phyloP scores from a whole-genome alignment of 2,329 filamentous ascomycete genomes.

The Pseudocercospora cruenta region DNA sequence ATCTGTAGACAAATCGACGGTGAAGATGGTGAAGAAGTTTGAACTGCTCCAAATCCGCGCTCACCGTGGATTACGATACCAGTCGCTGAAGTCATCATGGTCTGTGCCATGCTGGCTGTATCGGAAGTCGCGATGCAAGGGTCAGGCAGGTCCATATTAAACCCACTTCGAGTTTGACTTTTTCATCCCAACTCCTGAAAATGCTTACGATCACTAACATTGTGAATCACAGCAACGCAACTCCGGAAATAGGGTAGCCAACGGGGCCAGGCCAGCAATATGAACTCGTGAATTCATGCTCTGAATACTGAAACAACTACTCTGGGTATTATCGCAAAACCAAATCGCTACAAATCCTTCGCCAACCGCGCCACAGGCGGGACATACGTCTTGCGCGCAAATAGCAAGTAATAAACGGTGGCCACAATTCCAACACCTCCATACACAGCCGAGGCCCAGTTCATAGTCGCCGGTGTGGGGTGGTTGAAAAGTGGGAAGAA shows the following conservation, averaged over 20 bases:
- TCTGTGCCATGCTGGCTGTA: neutral
- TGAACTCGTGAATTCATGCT: neutral
- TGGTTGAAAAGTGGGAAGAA: constrained; percentile 34
- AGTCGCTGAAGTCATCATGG: neutral
- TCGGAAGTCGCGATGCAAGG: neutral
- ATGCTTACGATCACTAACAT: neutral
- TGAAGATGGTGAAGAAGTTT: neutral
- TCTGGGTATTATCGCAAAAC: neutral
- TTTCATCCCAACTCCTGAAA: neutral
- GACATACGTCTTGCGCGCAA: constrained; percentile 37
- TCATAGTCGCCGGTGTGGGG: constrained; percentile 31
- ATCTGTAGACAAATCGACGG: neutral
- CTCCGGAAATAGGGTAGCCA: neutral
- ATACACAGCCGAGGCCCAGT: constrained; percentile 31
- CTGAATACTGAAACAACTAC: neutral
- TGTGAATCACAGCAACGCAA: neutral
- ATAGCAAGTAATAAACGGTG: constrained; percentile 30
- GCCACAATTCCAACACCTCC: constrained; percentile 28
- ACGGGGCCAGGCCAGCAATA: neutral
- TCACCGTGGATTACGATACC: neutral
- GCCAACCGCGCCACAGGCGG: constrained; percentile 27
- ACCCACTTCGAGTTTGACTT: neutral
- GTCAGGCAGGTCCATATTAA: neutral
- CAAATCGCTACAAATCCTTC: constrained; percentile 22
- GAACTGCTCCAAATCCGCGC: neutral